Percentiles rank a stretch among this genome's conserved stretches.
These are phyloP conservation scores for Xylariaceae sp. DNA, from an alignment of 2,329 filamentous ascomycete species.

Conservation along the genomic window DNA sequence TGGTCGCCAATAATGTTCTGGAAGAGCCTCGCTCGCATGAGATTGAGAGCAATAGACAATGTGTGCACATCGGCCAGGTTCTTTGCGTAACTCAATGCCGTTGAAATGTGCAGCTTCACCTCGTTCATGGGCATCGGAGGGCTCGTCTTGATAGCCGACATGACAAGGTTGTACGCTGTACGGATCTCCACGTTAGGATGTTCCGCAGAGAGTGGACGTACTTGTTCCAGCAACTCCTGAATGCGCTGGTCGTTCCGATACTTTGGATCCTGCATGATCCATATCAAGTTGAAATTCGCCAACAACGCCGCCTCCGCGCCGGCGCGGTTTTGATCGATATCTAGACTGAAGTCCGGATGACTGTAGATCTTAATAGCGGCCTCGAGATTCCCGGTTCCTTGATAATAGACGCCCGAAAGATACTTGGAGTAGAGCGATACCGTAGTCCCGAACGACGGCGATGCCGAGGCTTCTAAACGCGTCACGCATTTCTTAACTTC, in stretches of 20 bases:
- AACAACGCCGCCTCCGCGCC: constrained; percentile 62
- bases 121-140: constrained; percentile 64
- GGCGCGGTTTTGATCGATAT: constrained; percentile 43
- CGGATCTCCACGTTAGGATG: constrained; percentile 71
- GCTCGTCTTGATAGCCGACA: constrained; percentile 59
- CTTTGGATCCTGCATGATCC: constrained; percentile 62
- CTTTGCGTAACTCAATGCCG: constrained; percentile 65
- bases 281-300: constrained; percentile 61
- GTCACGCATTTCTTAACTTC: constrained; percentile 55
- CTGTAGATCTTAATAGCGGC: constrained; percentile 63
- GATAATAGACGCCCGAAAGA: constrained; percentile 67
- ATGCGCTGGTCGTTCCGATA: constrained; percentile 55
- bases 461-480: constrained; percentile 44
- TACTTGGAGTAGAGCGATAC: constrained; percentile 60
- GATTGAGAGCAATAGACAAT: constrained; percentile 74
- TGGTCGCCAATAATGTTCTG: constrained; percentile 76
- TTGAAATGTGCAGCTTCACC: constrained; percentile 72
- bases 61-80: constrained; percentile 70
- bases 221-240: constrained; percentile 54
- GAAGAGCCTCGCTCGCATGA: constrained; percentile 81
- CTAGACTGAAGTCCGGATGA: constrained; percentile 53
- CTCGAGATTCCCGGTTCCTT: constrained; percentile 70
- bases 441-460: constrained; percentile 38
- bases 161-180: constrained; percentile 71
- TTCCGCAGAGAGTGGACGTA: constrained; percentile 62